Base-by-base conservation (phyloP, 2,329 filamentous ascomycete species). In the Botrytis fabae region DNA sequence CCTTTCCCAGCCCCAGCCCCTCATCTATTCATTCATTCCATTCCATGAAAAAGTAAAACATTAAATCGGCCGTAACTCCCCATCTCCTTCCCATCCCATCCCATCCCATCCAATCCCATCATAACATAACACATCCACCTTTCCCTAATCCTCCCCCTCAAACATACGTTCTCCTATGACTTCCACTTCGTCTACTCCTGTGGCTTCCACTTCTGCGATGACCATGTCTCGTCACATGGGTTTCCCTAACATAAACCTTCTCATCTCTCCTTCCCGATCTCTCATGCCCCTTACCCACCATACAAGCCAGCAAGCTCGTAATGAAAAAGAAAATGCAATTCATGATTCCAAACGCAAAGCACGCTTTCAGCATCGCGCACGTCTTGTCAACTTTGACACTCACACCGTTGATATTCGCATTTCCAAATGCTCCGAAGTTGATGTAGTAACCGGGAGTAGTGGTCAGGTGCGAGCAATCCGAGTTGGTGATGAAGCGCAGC, bases 341-440 rank as follows among this genome's bases (percentile, higher is more conserved):
- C 87, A 98, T 97, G 82, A 98, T 98, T 66, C 89, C 94, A 77
- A 98, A 91, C 4, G 94, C 95, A 83, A 94, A 98, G 77, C 86
- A 88, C 1, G 95, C 92, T 88, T 98, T 98, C 80, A 97, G 89
- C 93, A 98, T 96, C 68, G 92, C 89, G 83, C 95, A 98, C 8
- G 90, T 89, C 86, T 95, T 95, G 82, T 93, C 86, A 54, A 90
- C 82, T 70, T 86, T 82, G 59, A 90, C 80, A 60, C 86, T 82
- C 73, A 89, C 86, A 69, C 83, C 83, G 65, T 85, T 85, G 51
- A 87, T 81, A 44, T 83, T 84, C 61, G 88, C 88, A 75, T 83
- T 85, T 44, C 89, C 87, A 75, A 93, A 88, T 20, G 87, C 84
- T 20, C 91, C 91, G 61, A 94, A 85, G 66, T 86, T 85, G 70